A percentile compares a stretch with the other conserved stretches of the same genome.
Evolutionary conservation across 2,329 filamentous ascomycete genomes (phyloP).

Genomic region (Akanthomyces uredinophilus): DNA sequence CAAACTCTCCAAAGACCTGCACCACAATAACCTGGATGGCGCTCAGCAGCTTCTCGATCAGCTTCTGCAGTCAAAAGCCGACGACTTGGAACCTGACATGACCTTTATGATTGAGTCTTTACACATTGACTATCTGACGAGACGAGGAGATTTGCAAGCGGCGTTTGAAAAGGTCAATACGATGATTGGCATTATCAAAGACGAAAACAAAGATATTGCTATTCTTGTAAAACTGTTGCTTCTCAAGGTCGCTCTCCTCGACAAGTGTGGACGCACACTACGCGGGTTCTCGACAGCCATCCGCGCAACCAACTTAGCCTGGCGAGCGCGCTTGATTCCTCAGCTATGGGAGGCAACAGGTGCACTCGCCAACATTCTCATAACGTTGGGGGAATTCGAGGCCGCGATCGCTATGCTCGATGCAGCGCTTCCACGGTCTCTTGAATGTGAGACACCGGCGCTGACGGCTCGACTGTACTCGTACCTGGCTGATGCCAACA

Average conservation of each 20-base stretch:
- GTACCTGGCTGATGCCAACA: constrained; percentile 68
- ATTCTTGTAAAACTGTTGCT: constrained; percentile 67
- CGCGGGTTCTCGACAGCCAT: constrained; percentile 73
- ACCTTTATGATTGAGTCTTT: constrained; percentile 46
- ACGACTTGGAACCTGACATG: constrained; percentile 49
- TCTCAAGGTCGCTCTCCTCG: constrained; percentile 66
- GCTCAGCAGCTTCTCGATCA: constrained; percentile 47
- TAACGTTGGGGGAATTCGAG: constrained; percentile 64
- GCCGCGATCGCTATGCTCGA: constrained; percentile 60
- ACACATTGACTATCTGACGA: constrained; percentile 47
- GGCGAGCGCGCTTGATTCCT: constrained; percentile 62
- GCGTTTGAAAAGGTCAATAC: constrained; percentile 45
- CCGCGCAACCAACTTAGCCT: constrained; percentile 68
- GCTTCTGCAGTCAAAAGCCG: constrained; percentile 45
- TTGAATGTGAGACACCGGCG: constrained; percentile 63
- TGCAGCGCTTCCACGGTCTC: constrained; percentile 67
- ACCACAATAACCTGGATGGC: constrained; percentile 47
- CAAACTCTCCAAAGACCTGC: constrained; percentile 58
- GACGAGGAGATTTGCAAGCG: constrained; percentile 41
- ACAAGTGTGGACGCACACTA: constrained; percentile 62
- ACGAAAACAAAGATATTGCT: constrained; percentile 50
- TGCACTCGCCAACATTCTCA: constrained; percentile 62
- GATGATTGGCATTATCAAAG: constrained; percentile 36
- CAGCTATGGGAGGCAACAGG: constrained; percentile 69
- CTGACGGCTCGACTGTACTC: constrained; percentile 64